Base-by-base conservation (phyloP, 768 basidiomycete genomes). In the Collybia nuda region DNA sequence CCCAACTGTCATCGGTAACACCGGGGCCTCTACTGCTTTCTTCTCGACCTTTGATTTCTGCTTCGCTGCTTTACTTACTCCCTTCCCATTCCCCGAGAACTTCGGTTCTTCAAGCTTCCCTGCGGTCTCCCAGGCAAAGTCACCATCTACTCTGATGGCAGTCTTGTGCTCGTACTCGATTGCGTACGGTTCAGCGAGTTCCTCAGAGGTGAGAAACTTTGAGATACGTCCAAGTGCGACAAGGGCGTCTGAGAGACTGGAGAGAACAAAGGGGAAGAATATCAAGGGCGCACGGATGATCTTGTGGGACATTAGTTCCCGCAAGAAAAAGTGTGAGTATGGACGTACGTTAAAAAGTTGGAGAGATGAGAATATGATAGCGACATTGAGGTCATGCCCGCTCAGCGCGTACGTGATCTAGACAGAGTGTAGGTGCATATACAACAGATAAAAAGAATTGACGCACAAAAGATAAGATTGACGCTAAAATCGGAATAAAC, bases 391-490 rank as follows among this genome's bases (percentile, higher is more conserved):
- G 8, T 66, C 60, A 52, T 84, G 80, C 5, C 80, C 80, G 19
- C 67, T 78, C 12, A 86, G 64, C 0, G 74, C 72, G 57, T 86
- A 88, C 0, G 84, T 83, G 55, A 88, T 79, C 78, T 86, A 61
- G 3, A 44, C 14, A 28, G 12, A 29, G 14, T 18, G 26, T n/a
- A 22, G 18, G 40, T 47, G 19, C 32, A 26, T 5, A 36, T 36
- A 9, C 39, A 37, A 47, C 18, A 11, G 23, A 2, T 12, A 29
- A n/a, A 5, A 15, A 7, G 40, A 22, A 18, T n/a, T 22, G n/a
- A 66, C 78, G 41, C 53, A 82, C 81, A 55, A 80, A 78, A 14
- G 77, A 72, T 29, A 80, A 53, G 42, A 82, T 67, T 3, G 78
- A 68, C 2, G 78, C 76, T 15, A 80, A 53, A n/a, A 78, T 66